phyloP scores from a whole-genome alignment of 352 stramenopile genomes.

The Globisporangium irregulare region DNA sequence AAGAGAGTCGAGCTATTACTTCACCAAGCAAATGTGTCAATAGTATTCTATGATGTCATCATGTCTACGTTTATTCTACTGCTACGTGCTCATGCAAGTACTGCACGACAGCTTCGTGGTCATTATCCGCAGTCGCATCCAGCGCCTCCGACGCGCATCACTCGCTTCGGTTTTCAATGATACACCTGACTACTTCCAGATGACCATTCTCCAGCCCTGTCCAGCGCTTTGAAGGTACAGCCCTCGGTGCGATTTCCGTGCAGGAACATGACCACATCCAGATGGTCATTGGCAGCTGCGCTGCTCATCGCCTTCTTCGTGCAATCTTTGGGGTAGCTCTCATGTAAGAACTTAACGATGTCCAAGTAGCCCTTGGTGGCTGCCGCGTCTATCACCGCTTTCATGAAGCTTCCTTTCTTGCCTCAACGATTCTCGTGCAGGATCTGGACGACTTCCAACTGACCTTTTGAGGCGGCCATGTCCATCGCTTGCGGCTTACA shows the following conservation, averaged over 20 bases:
- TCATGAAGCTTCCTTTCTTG: neutral
- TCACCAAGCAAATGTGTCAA: too few relatives aligned
- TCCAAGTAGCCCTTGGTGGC: neutral
- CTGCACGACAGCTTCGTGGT: neutral
- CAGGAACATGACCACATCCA: too few relatives aligned
- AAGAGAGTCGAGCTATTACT: too few relatives aligned
- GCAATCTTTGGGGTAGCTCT: too few relatives aligned
- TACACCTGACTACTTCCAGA: neutral
- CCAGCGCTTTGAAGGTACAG: too few relatives aligned
- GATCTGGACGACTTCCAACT: neutral
- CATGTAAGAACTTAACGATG: neutral
- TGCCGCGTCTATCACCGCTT: neutral
- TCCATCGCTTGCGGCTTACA: neutral
- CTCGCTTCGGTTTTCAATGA: neutral
- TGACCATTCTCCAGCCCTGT: too few relatives aligned
- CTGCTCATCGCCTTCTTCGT: neutral
- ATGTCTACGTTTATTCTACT: neutral
- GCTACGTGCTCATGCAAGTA: neutral
- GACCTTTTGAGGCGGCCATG: neutral
- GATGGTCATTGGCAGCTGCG: too few relatives aligned
- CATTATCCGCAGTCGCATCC: neutral
- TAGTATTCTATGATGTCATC: too few relatives aligned
- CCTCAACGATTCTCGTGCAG: neutral
- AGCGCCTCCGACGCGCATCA: neutral
- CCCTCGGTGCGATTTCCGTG: too few relatives aligned